Base-by-base conservation (phyloP, 1,284 basidiomycete species). In the Phaffia rhodozyma region DNA sequence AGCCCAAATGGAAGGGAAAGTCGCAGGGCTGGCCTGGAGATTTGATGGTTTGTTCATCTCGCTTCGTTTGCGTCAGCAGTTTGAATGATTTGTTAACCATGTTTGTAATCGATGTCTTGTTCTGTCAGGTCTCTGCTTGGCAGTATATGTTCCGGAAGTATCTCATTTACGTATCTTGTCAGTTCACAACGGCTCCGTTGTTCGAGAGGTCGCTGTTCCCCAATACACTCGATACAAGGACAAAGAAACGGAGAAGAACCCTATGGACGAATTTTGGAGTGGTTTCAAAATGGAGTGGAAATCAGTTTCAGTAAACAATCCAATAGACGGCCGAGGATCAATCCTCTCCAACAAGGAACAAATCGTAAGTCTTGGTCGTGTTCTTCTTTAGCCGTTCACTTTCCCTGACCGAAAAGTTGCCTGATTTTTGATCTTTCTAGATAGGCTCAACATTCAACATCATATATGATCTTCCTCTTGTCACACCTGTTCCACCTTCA, bases 21-120 rank as follows among this genome's bases (percentile, higher is more conserved):
- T 64, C 9, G 62, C n/a, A 34, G 53, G 52, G 4, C 27, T 64
- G 47, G 58, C 53, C 38, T 64, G 62, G 62, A 64, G 62, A 30
- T 52, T 49, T 13, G 62, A 64, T 54, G 62, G 62, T 64, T 9
- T 47, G 49, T 34, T 18, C 23, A 58, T 32, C 43, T 59, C 47
- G 25, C 18, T 23, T 23, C 30, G 20, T 18, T 27, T 23, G 38
- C 5, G 2, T 43, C 13, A 43, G 38, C 11, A 11, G 20, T 7
- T 13, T 34, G 3, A 34, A 57, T 27, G 20, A 29, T 34, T 43
- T 16, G 13, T 43, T 43, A 16, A 43, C 16, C 38, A 16, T 7
- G 5, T 2, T 16, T 16, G 38, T 2, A 43, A 5, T 16, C 13
- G 13, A 11, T 43, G 38, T n/a, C 1, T 21, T 30, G 16, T 6